These are phyloP conservation scores for Mycena pura DNA, from an alignment of 768 basidiomycete species.

Conservation along the genomic window DNA sequence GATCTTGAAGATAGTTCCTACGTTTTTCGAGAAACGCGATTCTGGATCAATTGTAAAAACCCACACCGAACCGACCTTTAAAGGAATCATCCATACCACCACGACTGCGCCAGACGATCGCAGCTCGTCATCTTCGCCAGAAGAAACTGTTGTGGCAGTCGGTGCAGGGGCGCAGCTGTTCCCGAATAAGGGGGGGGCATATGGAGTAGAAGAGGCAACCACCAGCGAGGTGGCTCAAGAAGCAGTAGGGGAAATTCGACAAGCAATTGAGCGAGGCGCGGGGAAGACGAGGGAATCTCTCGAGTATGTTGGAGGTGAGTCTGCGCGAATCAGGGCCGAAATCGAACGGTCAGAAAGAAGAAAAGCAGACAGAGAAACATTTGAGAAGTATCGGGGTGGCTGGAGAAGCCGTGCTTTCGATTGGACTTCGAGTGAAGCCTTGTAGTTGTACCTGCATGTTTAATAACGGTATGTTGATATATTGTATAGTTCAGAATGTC, in stretches of 20 bases:
- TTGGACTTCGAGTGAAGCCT: conserved; percentile 14
- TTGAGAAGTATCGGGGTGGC: conserved; percentile 28
- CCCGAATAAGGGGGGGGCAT: conserved; percentile 40
- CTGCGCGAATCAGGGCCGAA: conserved; percentile 25
- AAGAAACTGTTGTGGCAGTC: conserved; percentile 42
- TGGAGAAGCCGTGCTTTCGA: conserved; percentile 47
- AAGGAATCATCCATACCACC: conserved; percentile 37
- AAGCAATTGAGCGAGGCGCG: conserved; percentile 20
- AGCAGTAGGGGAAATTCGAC: conserved; percentile 24
- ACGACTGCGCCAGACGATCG: conserved; percentile 23
- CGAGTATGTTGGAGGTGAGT: conserved; percentile 24
- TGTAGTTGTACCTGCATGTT: not conserved
- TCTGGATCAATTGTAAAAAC: conserved; percentile 1
- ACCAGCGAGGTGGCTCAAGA: conserved; percentile 27
- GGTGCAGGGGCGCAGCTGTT: conserved; percentile 45
- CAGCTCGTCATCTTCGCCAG: not conserved
- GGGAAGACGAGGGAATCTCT: conserved; percentile 28
- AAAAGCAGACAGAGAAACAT: conserved; percentile 31
- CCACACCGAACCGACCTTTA: conserved; percentile 33
- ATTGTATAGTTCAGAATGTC: no score
- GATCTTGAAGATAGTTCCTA: conserved; percentile 31
- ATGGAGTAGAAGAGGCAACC: conserved; percentile 33
- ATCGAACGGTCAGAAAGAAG: conserved; percentile 34
- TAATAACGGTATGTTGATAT: not conserved
- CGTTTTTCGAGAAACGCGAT: conserved; percentile 17